Percentiles rank a stretch among this genome's conserved stretches.
Conservation (phyloP, 352 stramenopile species). For the Thalassiosira pacifica region DNA sequence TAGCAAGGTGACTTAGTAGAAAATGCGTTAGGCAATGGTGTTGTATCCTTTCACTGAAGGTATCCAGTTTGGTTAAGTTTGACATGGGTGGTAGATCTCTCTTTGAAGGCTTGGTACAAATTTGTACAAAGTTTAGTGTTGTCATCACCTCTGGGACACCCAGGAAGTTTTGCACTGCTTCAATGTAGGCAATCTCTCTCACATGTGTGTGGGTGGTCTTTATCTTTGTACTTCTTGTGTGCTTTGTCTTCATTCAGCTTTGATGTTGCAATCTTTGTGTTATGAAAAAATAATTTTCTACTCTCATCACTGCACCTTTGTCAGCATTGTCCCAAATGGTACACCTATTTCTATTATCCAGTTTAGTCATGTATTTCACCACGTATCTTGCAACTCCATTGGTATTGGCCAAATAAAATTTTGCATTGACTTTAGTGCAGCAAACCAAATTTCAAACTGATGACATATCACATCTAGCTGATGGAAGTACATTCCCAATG, state of each 20-base stretch:
- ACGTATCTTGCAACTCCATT: constrained; percentile 31
- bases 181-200: constrained; percentile 8
- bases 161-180: constrained; percentile 24
- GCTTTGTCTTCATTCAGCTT: constrained; percentile 36
- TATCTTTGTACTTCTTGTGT: constrained; percentile 15
- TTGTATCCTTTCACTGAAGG: background rate
- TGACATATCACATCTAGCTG: background rate
- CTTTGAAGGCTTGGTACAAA: constrained; percentile 29
- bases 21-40: no score
- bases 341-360: constrained; percentile 39
- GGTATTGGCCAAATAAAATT: background rate
- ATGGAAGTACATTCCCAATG: background rate
- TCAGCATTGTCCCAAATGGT: constrained; percentile 36
- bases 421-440: background rate
- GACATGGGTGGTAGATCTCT: constrained; percentile 10
- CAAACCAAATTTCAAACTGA: background rate
- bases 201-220: background rate
- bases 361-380: constrained; percentile 16
- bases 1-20: no score
- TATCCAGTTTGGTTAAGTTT: constrained; percentile 16
- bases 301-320: constrained; percentile 4
- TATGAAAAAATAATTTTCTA: constrained; percentile 44
- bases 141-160: background rate
- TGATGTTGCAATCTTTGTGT: constrained; percentile 46
- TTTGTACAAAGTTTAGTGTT: constrained; percentile 24